phyloP scores from a whole-genome alignment of 768 basidiomycete species.

The Pilatotrama ljubarskyi region DNA sequence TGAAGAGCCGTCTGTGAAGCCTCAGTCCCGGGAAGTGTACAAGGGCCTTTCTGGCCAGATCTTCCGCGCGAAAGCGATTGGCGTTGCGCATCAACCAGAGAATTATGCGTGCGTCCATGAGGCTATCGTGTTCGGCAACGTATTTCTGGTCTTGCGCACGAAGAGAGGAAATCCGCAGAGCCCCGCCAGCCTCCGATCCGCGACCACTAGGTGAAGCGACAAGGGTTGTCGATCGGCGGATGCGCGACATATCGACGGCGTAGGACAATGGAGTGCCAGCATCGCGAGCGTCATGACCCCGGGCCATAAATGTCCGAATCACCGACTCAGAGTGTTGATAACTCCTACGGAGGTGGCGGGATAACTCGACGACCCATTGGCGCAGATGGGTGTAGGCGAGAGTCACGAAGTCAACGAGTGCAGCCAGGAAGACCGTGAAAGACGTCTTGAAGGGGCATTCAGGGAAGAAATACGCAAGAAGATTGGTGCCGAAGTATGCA shows the following conservation, averaged over 20 bases:
- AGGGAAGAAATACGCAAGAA: constrained; percentile 16
- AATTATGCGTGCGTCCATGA: neutral
- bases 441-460: constrained; percentile 25
- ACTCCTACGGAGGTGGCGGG: no score
- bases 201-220: no score
- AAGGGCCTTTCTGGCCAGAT: neutral
- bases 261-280: no score
- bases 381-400: neutral
- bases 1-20: neutral
- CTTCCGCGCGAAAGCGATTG: neutral
- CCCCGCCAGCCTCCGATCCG: no score
- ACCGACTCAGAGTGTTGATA: no score
- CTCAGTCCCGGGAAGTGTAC: neutral
- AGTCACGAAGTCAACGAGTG: neutral
- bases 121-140: neutral
- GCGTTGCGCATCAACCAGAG: neutral
- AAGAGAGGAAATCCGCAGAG: neutral
- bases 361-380: no score
- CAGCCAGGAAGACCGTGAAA: neutral
- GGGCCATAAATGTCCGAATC: no score
- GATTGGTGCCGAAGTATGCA: constrained; percentile 19
- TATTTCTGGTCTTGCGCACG: neutral
- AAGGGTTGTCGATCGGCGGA: neutral
- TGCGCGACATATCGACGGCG: no score
- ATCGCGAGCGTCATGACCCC: no score